phyloP scores from a whole-genome alignment of 345 rosid species.

The Melaleuca quinquenervia region DNA sequence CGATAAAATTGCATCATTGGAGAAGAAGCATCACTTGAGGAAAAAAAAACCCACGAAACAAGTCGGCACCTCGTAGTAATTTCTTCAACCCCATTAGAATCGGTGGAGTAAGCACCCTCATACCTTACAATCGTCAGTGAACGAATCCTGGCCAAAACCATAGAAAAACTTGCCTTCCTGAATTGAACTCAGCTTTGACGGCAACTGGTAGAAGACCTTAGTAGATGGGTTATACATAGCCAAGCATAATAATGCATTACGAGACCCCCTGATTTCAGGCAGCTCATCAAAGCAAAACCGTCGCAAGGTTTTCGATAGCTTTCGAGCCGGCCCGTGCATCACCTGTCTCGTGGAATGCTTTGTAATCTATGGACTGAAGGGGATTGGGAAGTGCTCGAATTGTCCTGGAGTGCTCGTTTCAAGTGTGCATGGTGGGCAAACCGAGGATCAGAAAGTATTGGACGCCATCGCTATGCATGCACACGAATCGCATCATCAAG shows the following conservation, averaged over 20 bases:
- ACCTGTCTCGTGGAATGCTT: neutral
- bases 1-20: neutral
- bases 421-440: fast-evolving
- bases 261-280: neutral
- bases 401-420: neutral
- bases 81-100: neutral
- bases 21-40: fast-evolving
- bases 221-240: neutral
- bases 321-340: neutral
- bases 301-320: neutral
- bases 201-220: neutral
- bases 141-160: neutral
- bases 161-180: neutral
- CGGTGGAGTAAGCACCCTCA: neutral
- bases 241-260: neutral
- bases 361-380: neutral
- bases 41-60: neutral
- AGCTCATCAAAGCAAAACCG: neutral
- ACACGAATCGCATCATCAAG: neutral
- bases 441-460: neutral
- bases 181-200: neutral
- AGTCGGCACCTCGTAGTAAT: neutral
- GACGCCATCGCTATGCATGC: fast-evolving
- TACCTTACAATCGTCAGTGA: neutral
- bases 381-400: neutral